Base-by-base conservation (phyloP, 208 protist species). In the Trypanosoma theileri region DNA sequence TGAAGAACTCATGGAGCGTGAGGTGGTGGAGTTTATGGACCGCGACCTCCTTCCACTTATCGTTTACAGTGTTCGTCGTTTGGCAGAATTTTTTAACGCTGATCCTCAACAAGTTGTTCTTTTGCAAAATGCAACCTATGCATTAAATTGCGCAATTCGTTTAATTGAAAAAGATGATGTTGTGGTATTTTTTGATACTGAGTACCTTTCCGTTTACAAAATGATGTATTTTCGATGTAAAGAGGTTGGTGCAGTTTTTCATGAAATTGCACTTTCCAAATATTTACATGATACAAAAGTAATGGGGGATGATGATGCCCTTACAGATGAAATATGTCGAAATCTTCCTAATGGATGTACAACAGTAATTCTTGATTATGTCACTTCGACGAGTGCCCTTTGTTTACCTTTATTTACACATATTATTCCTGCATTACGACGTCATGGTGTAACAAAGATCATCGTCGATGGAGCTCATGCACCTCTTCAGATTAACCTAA, bases 381-480 rank as follows among this genome's bases (percentile, higher is more conserved):
- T 97, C 40, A 92, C 94, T 22, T 97, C 92, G 4, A 95, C 91
- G 11, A 91, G 73, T 10, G 94, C 92, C 8, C 50, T 94, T 16
- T 85, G 75, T 59, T 77, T 95, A 22, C 88, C 90, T 0, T 66
- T 91, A n/a, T 92, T 94, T 69, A 81, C 80, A 28, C 85, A 95
- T 71, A 59, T 96, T 54, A 81, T 97, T 19, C 86, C 89, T 1
- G 81, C 82, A 26, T 75, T 96, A 63, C 85, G 87, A 19, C 60
- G 69, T 17, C 54, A 44, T 31, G 88, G 87, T 9, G 91, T 95
- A 56, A 52, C 1, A 6, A 88, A 89, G 68, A 91, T 95, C 70
- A 89, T 97, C 54, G 87, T 97, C 4, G 94, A 97, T 61, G 94
- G 91, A 35, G 92, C 94, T 16, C 94, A 97, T 73, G 82, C 85